phyloP scores from a whole-genome alignment of 208 protist genomes.

The Angomonas ambiguus region DNA sequence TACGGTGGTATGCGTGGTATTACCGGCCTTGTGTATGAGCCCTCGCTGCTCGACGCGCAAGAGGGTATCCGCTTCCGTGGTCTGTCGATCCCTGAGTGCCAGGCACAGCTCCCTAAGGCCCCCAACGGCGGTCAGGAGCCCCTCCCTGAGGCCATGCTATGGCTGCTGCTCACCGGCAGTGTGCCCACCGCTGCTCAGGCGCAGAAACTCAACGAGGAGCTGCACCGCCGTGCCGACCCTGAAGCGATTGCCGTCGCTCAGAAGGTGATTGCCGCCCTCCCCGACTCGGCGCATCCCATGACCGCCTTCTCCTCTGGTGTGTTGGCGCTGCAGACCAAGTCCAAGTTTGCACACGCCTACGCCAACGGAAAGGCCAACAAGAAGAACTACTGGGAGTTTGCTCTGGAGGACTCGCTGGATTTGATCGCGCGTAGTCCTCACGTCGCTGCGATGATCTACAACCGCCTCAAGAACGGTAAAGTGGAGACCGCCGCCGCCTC shows the following conservation, averaged over 20 bases:
- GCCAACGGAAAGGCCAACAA: conserved; percentile 86
- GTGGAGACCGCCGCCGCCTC: conserved; percentile 33
- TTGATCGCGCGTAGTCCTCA: conserved; percentile 87
- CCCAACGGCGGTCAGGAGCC: conserved; percentile 73
- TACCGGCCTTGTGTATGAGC: conserved; percentile 95
- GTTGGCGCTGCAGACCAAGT: conserved; percentile 90
- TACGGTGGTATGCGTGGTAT: conserved; percentile 96
- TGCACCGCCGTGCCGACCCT: conserved; percentile 70
- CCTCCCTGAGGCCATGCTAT: conserved; percentile 95
- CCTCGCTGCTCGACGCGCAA: conserved; percentile 93
- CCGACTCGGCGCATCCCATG: conserved; percentile 95
- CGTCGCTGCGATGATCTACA: conserved; percentile 92
- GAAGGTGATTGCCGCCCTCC: conserved; percentile 85
- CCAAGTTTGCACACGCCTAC: conserved; percentile 94
- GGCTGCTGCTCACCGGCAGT: conserved; percentile 96
- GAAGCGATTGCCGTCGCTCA: conserved; percentile 60
- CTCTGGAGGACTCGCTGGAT: conserved; percentile 94
- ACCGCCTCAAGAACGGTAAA: conserved; percentile 57
- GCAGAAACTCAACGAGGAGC: conserved; percentile 70
- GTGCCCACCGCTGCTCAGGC: conserved; percentile 88
- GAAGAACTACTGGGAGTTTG: conserved; percentile 94
- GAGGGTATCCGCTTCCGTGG: conserved; percentile 97
- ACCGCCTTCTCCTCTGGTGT: conserved; percentile 84
- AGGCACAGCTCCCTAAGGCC: conserved; percentile 89
- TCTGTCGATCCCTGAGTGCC: conserved; percentile 93